These are phyloP conservation scores for Lichtheimia hyalospora DNA, from an alignment of 371 early-diverging fungal species.

Conservation along the genomic window DNA sequence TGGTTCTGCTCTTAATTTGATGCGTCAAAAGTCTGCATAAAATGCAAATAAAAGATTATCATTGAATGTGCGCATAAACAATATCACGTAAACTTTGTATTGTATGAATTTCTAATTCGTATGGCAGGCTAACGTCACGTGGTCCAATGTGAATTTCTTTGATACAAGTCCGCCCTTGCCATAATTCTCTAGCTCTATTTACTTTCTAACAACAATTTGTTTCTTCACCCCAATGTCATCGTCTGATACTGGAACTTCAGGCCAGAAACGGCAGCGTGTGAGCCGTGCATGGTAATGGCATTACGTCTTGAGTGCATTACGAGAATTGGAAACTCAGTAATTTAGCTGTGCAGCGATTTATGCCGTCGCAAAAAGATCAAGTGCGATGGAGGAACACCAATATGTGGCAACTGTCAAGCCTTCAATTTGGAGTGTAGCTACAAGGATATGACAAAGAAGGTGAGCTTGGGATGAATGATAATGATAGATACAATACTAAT, in stretches of 20 bases:
- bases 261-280: constrained; percentile 18
- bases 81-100: too few species aligned
- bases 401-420: constrained; percentile 53
- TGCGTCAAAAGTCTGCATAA: constrained; percentile 40
- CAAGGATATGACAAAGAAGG: constrained; percentile 49
- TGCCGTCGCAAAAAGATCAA: constrained; percentile 71
- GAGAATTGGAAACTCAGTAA: background rate
- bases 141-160: too few species aligned
- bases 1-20: constrained; percentile 88
- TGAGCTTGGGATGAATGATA: constrained; percentile 1
- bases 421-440: constrained; percentile 42
- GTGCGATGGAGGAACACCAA: constrained; percentile 56
- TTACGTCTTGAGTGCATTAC: background rate
- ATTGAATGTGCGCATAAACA: too few species aligned
- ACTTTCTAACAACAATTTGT: too few species aligned
- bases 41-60: background rate
- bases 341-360: constrained; percentile 37
- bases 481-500: background rate
- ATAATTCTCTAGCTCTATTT: too few species aligned
- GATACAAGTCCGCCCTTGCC: too few species aligned
- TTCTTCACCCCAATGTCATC: too few species aligned
- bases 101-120: background rate
- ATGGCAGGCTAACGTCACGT: background rate
- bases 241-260: background rate
- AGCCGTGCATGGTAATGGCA: constrained; percentile 23